These are phyloP conservation scores for Plasmodium billcollinsi DNA, from an alignment of 169 alveolate species.

Conservation along the genomic window DNA sequence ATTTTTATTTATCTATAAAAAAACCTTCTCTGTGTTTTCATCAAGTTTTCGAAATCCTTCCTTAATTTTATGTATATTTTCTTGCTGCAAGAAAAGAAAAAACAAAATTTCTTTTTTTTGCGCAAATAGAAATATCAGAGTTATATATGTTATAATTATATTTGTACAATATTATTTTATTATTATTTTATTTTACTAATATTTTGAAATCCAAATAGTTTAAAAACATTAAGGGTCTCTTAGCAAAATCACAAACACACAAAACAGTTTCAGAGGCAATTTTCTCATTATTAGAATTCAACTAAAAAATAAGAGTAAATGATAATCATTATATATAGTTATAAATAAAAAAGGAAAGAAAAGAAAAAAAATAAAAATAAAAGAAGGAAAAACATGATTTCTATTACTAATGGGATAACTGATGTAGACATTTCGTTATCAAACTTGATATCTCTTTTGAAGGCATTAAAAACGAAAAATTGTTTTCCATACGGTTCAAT, in stretches of 20 bases:
- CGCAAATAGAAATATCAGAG: background rate
- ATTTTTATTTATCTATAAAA: background rate
- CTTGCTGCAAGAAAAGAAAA: constrained; percentile 18
- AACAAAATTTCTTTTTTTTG: background rate
- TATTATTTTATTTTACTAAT: constrained; percentile 24
- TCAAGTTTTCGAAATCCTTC: constrained; percentile 40
- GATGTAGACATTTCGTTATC: constrained; percentile 55
- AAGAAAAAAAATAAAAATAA: constrained; percentile 11
- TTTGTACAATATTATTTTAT: too few species aligned
- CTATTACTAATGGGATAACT: constrained; percentile 49
- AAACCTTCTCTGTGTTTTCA: constrained; percentile 67
- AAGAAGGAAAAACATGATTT: background rate
- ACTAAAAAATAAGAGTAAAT: constrained; percentile 10
- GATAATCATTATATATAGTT: background rate
- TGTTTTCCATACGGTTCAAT: constrained; percentile 74
- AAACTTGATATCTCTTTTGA: constrained; percentile 53
- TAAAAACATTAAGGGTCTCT: constrained; percentile 82
- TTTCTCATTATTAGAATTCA: constrained; percentile 59
- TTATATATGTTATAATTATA: background rate
- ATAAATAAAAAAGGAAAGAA: background rate
- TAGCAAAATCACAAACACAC: constrained; percentile 82
- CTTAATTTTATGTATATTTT: constrained; percentile 46
- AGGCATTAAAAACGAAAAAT: constrained; percentile 70
- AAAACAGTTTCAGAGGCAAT: constrained; percentile 78
- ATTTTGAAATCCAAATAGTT: constrained; percentile 77